Evolutionary conservation across 2,329 filamentous ascomycete genomes (phyloP).

Genomic region (Paraconiothyrium brasiliense): DNA sequence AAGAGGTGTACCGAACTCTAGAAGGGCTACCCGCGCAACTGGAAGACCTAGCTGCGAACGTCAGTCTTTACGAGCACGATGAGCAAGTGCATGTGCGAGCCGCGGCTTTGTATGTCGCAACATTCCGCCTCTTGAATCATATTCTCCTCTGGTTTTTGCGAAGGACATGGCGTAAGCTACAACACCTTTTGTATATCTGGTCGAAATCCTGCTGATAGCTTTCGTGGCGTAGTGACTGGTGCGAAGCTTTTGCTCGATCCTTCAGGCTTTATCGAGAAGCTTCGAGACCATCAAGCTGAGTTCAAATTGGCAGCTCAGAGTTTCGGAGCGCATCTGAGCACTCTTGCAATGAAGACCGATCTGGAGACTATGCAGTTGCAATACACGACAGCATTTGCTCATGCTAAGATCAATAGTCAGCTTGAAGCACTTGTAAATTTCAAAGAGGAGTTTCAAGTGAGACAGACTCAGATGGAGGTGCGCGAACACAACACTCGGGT

Average conservation of each 20-base stretch:
- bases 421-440: constrained; percentile 6
- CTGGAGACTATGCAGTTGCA: constrained; percentile 13
- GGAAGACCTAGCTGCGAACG: constrained; percentile 13
- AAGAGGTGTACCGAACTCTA: constrained; percentile 19
- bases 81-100: constrained; percentile 6
- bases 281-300: constrained; percentile 9
- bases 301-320: constrained; percentile 15
- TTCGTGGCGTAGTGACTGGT: background rate
- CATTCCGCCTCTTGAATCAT: constrained; percentile 16
- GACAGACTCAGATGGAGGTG: background rate
- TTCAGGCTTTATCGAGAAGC: constrained; percentile 10
- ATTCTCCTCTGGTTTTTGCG: constrained; percentile 21
- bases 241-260: constrained; percentile 15
- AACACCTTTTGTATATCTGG: too few species aligned
- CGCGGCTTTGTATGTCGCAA: constrained; percentile 16
- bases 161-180: constrained; percentile 12
- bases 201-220: background rate
- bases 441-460: background rate
- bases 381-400: constrained; percentile 7
- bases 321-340: constrained; percentile 12
- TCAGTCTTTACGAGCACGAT: constrained; percentile 13
- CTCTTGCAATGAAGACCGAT: constrained; percentile 6
- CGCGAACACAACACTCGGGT: background rate
- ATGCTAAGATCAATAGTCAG: constrained; percentile 2
- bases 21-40: constrained; percentile 16